A percentile compares a stretch with the other conserved stretches of the same genome.
phyloP scores from a whole-genome alignment of 116 monocot genomes.

The Posidonia oceanica region DNA sequence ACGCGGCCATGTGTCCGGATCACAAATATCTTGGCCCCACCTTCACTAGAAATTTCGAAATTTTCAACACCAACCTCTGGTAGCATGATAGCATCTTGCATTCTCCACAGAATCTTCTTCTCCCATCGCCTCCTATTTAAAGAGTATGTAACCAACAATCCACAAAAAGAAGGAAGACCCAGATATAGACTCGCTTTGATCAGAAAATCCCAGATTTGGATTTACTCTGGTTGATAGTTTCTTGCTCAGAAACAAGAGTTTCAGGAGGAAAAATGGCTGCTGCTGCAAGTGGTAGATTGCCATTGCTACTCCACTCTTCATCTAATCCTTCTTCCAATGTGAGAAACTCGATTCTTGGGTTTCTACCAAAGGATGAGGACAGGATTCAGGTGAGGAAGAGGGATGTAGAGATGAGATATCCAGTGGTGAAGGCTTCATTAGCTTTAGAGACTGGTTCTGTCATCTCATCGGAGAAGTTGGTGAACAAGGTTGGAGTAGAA shows the following conservation, averaged over 20 bases:
- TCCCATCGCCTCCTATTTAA: too few relatives aligned
- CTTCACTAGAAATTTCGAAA: too few relatives aligned
- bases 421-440: not conserved
- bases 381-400: slow-evolving; percentile 3
- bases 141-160: too few relatives aligned
- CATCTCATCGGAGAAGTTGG: not conserved
- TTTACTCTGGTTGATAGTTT: not conserved
- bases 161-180: too few relatives aligned
- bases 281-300: not conserved
- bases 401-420: not conserved
- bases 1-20: too few relatives aligned
- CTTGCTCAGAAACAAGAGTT: not conserved
- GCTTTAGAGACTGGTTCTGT: not conserved
- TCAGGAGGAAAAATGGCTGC: slow-evolving; percentile 1
- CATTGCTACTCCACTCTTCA: not conserved
- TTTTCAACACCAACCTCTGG: too few relatives aligned
- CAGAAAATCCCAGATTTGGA: not conserved
- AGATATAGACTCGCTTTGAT: too few relatives aligned
- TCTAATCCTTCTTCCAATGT: not conserved
- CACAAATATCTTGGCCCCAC: too few relatives aligned
- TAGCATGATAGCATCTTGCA: too few relatives aligned
- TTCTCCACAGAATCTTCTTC: too few relatives aligned
- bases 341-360: not conserved
- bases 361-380: not conserved
- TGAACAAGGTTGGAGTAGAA: not conserved